Percentiles rank a stretch among this genome's conserved stretches.
These are phyloP conservation scores for Oryza longistaminata DNA, from an alignment of 176 grass and related monocot species.

Conservation along the genomic window DNA sequence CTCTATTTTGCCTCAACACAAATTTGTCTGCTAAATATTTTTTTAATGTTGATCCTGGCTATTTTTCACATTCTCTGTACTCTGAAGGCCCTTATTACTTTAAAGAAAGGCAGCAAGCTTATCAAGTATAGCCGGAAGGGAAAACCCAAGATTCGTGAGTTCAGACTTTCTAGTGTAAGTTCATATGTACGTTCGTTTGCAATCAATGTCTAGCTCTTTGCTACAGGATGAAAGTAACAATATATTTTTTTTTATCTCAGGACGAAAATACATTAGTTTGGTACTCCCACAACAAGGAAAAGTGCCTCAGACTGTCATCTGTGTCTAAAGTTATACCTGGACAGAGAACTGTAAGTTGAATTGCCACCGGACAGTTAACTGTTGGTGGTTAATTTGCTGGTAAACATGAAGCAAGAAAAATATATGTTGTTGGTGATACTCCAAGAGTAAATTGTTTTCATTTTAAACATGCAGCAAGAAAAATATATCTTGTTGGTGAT, in stretches of 20 bases:
- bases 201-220: not conserved
- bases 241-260: slow-evolving; percentile 35
- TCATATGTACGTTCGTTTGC: not conserved
- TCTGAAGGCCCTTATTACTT: slow-evolving; percentile 60
- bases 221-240: not conserved
- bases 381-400: slow-evolving; percentile 9
- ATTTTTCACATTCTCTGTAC: not conserved
- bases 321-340: slow-evolving; percentile 83
- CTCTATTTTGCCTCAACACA: not conserved
- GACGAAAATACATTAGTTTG: slow-evolving; percentile 84
- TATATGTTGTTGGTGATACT: not conserved
- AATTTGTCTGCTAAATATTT: not conserved
- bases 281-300: slow-evolving; percentile 87
- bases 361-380: slow-evolving; percentile 4
- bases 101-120: slow-evolving; percentile 70
- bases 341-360: slow-evolving; percentile 87
- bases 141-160: slow-evolving; percentile 70
- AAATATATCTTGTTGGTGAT: not conserved
- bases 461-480: not conserved
- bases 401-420: not conserved
- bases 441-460: not conserved
- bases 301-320: slow-evolving; percentile 64
- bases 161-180: slow-evolving; percentile 79
- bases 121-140: slow-evolving; percentile 80
- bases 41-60: not conserved